Percentiles rank a stretch among this genome's conserved stretches.
These are phyloP conservation scores for Amaranthus cruentus DNA, from an alignment of 148 eudicot species.

Conservation along the genomic window DNA sequence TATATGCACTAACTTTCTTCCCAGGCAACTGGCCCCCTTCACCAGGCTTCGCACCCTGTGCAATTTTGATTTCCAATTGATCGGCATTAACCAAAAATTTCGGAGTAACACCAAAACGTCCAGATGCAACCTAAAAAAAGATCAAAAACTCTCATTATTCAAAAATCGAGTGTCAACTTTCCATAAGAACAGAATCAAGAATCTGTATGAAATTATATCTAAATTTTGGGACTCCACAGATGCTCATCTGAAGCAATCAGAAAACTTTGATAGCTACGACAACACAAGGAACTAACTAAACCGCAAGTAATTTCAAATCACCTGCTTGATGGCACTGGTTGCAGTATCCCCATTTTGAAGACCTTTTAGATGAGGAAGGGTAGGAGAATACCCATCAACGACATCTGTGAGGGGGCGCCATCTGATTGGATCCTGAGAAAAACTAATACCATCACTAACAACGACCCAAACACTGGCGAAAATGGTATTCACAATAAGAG, in stretches of 20 bases:
- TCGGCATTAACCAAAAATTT: slow-evolving; percentile 98
- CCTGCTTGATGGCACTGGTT: slow-evolving; percentile 99
- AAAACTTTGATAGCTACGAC: background rate
- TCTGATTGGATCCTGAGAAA: slow-evolving; percentile 82
- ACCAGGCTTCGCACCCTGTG: slow-evolving; percentile 99
- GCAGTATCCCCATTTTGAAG: slow-evolving; percentile 99
- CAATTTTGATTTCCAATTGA: slow-evolving; percentile 94
- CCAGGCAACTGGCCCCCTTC: slow-evolving; percentile 99
- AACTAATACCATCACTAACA: slow-evolving; percentile 12
- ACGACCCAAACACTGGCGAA: background rate
- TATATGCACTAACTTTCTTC: slow-evolving; percentile 97
- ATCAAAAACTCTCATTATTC: slow-evolving; percentile 6
- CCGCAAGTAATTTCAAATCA: slow-evolving; percentile 10
- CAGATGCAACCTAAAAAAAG: slow-evolving; percentile 88
- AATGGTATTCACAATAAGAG: background rate
- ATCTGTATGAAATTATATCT: background rate
- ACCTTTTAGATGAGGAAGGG: slow-evolving; percentile 96
- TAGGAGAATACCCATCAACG: slow-evolving; percentile 97
- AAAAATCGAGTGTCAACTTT: slow-evolving; percentile 1
- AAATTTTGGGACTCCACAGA: background rate
- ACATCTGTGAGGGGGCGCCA: slow-evolving; percentile 96
- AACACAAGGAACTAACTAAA: slow-evolving; percentile 10
- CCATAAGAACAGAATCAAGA: too few relatives aligned
- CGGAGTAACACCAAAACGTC: slow-evolving; percentile 99
- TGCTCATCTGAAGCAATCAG: background rate